These are phyloP conservation scores for Backusella psychrophila DNA, from an alignment of 192 early-diverging fungal genomes.

Conservation along the genomic window DNA sequence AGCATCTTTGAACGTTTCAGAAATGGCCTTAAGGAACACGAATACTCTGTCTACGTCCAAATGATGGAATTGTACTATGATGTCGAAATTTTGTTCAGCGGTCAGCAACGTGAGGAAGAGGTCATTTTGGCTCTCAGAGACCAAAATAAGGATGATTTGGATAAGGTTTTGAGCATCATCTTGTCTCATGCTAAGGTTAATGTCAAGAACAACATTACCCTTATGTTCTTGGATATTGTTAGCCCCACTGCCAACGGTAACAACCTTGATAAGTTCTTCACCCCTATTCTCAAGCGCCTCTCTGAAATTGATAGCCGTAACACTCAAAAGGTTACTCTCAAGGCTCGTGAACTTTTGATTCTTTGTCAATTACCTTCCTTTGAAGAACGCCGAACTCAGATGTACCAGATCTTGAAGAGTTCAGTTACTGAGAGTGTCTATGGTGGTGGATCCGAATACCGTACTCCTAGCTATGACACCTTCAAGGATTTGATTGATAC, in stretches of 20 bases:
- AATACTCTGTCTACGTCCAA: constrained; percentile 65
- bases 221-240: constrained; percentile 79
- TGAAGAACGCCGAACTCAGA: constrained; percentile 82
- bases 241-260: constrained; percentile 62
- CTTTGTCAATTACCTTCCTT: constrained; percentile 90
- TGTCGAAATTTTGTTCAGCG: constrained; percentile 82
- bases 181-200: constrained; percentile 84
- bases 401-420: constrained; percentile 77
- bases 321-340: constrained; percentile 88
- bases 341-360: constrained; percentile 93
- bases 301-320: constrained; percentile 73
- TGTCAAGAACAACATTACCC: constrained; percentile 73
- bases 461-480: constrained; percentile 74
- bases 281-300: constrained; percentile 73
- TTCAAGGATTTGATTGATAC: constrained; percentile 87
- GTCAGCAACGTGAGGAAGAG: constrained; percentile 74
- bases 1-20: constrained; percentile 67
- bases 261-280: constrained; percentile 68
- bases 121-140: constrained; percentile 85
- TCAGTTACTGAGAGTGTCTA: constrained; percentile 78
- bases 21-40: constrained; percentile 73
- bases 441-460: constrained; percentile 66
- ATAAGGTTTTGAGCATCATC: constrained; percentile 64
- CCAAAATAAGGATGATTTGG: constrained; percentile 76
- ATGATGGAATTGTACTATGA: constrained; percentile 85